Percentiles rank a stretch among this genome's conserved stretches.
Conservation (phyloP, 148 eudicot species). For the Nepenthes mirabilis region DNA sequence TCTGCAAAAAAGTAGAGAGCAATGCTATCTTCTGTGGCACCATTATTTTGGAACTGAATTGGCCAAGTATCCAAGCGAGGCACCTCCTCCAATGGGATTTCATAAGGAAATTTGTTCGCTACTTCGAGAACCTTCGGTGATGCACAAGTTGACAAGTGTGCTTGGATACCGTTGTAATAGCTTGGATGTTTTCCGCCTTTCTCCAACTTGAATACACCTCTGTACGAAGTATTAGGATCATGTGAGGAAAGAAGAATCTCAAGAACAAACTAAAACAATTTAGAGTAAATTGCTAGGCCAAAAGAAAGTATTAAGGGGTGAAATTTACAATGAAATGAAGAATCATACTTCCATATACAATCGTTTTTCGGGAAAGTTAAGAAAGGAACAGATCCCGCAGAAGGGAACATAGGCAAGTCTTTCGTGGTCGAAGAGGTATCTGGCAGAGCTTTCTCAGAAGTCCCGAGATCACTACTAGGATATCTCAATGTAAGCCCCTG, state of each 20-base stretch:
- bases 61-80: slow-evolving; percentile 66
- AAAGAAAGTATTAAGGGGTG: not conserved
- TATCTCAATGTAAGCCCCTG: not conserved
- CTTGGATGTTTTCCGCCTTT: slow-evolving; percentile 17
- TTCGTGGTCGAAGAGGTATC: slow-evolving; percentile 5
- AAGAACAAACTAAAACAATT: not conserved
- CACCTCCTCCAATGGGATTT: slow-evolving; percentile 42
- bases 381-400: slow-evolving; percentile 1
- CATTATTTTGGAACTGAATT: slow-evolving; percentile 40
- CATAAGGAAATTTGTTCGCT: slow-evolving; percentile 38
- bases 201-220: slow-evolving; percentile 30
- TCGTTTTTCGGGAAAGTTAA: slow-evolving; percentile 25
- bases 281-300: not conserved
- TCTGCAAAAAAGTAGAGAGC: slow-evolving; percentile 47
- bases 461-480: slow-evolving; percentile 3
- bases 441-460: slow-evolving; percentile 7
- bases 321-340: not conserved
- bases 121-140: slow-evolving; percentile 30
- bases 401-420: not conserved
- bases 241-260: slow-evolving; percentile 1
- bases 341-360: slow-evolving; percentile 40
- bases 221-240: slow-evolving; percentile 7
- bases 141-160: slow-evolving; percentile 30
- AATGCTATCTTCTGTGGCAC: slow-evolving; percentile 48
- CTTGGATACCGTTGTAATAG: slow-evolving; percentile 28